Base-by-base conservation (phyloP, 2,329 filamentous ascomycete species). In the Xylaria sp. region DNA sequence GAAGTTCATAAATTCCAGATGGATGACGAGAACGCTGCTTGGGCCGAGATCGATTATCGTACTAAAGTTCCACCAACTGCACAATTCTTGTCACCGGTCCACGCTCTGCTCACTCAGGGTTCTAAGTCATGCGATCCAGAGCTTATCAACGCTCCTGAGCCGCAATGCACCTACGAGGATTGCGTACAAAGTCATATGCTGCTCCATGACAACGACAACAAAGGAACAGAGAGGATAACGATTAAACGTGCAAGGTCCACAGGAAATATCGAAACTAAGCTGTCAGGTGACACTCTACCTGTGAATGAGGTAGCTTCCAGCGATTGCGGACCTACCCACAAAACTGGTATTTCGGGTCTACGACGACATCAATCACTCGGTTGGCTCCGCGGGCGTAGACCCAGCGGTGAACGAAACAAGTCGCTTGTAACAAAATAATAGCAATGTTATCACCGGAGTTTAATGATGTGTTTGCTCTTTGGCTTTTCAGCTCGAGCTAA, bases 161-260 rank as follows among this genome's bases (percentile, higher is more conserved):
- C 73, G 3, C 69, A 74, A 40, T 61, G 74, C 23, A 72, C 71
- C 20, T 75, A 76, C 59, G 75, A 76, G 36, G 74, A 77, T 58
- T 76, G 74, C 44, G 73, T 75, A 10, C 75, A 71, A 13, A 74
- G 69, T 28, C 75, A 77, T 46, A 74, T 75, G 69, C 61, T 75
- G 69, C 61, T 76, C 38, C 72, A 77, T 49, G 73, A 76, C 42
- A 72, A 74, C 38, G 59, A 71, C 31, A 63, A 72, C 26, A 57
- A 46, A 10, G 42, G 46, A 20, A 51, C 5, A n/a, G 33, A 65
- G 13, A 63, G 9, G 28, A 15, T 38, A 6, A 61, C 17, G 5
- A 66, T 71, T 15, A 71, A 71, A 51, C 69, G 69, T 15, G 67
- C 69, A 36, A 69, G 46, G 59, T 71, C 69, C 17, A 70, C 69